phyloP scores from a whole-genome alignment of 2,329 filamentous ascomycete genomes.

The Pseudonectria buxi region DNA sequence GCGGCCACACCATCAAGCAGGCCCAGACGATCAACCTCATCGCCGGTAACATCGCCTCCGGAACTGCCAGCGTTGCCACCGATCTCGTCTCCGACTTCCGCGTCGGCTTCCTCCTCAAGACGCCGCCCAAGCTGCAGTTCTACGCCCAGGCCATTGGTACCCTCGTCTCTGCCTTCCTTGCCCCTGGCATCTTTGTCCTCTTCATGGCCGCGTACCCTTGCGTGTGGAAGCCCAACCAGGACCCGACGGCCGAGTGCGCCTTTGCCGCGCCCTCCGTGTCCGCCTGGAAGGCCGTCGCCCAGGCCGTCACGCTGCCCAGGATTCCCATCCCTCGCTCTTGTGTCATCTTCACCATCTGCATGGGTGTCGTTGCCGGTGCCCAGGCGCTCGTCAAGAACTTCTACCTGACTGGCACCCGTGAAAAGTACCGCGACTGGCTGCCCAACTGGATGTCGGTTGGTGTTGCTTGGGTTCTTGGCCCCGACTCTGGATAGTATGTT shows the following conservation, averaged over 20 bases:
- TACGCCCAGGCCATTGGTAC: conserved; percentile 58
- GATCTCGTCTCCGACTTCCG: conserved; percentile 58
- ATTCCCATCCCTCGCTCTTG: conserved; percentile 50
- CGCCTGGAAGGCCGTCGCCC: conserved; percentile 59
- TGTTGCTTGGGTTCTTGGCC: conserved; percentile 52
- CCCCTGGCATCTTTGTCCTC: conserved; percentile 60
- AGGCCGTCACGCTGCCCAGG: conserved; percentile 49
- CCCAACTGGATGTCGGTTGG: conserved; percentile 59
- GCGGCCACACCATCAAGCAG: conserved; percentile 39
- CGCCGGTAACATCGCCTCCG: conserved; percentile 51
- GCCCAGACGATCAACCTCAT: conserved; percentile 61
- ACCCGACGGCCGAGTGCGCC: conserved; percentile 35
- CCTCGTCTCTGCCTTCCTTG: conserved; percentile 58
- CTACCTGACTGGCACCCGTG: conserved; percentile 42
- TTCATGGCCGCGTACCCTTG: conserved; percentile 64
- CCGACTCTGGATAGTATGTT: conserved; percentile 39
- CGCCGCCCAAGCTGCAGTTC: conserved; percentile 59
- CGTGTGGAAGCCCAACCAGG: conserved; percentile 45
- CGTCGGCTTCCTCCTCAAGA: conserved; percentile 60
- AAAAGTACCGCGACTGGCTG: conserved; percentile 50
- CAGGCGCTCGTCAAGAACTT: conserved; percentile 50
- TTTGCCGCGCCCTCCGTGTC: conserved; percentile 58
- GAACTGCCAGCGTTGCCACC: conserved; percentile 47
- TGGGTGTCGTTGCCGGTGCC: conserved; percentile 42
- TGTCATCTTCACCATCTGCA: conserved; percentile 50